Base-by-base conservation (phyloP, 148 eudicot species). In the Fallopia convolvulus region DNA sequence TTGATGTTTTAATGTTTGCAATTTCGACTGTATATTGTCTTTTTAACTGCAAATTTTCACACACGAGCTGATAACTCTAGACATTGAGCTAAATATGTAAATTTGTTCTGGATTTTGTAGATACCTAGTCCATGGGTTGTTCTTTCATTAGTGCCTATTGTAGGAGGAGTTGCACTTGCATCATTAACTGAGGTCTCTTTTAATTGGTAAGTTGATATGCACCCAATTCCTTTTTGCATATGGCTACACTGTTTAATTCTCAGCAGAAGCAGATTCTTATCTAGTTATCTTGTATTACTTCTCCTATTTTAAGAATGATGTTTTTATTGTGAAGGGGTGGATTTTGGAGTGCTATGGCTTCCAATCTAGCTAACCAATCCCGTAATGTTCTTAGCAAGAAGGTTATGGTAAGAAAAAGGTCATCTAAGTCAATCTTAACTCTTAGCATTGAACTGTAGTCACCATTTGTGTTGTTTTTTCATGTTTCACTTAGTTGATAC, bases 331-430 rank as follows among this genome's bases (percentile, higher is more conserved):
- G 49, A 83, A 87, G 99, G 99, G 89, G 93, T 77, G 99, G 99
- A 17, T 95, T 95, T 81, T 95, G 90, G 97, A 92, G 97, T 89
- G 98, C 98, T 56, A 93, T 93, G 98, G 98, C 97, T 48, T 93
- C 98, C 50, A 93, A 93, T 84, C 39, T 88, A 80, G 87, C 97
- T 20, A 87, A 87, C 75, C 98, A 93, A 84, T 93, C 98, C 66
- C 98, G 98, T 49, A 93, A 93, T 77, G 98, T 93, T 78, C 92
- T 93, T 42, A 93, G 98, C 89, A 93, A 93, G 82, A 92, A 92
- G 87, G 87, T 95, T 75, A 92, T 95, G 99, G 90, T 88, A 92
- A 91, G 88, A 89, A 91, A 82, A 92, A 91, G 97, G 94, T 95
- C 81, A 80, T 55, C 41, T 18, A 44, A 71, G 5, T 12, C 26